phyloP scores from a whole-genome alignment of 75 land plant genomes.

The Pinus albicaulis region DNA sequence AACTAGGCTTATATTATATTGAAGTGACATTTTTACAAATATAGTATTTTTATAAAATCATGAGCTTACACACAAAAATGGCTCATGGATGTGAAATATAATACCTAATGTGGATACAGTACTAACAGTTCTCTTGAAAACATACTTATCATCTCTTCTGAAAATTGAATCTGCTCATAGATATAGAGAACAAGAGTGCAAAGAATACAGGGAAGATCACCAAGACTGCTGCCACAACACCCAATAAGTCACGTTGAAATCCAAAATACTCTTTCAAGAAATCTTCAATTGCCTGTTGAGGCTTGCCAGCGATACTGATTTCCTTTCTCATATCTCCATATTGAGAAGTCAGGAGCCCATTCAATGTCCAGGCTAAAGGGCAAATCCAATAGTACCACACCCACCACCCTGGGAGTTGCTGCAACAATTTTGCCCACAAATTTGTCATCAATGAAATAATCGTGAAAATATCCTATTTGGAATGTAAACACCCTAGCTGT shows the following conservation, averaged over 20 bases:
- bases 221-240: constrained; percentile 37
- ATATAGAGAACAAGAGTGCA: constrained; percentile 42
- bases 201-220: constrained; percentile 32
- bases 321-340: constrained; percentile 42
- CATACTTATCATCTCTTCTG: constrained; percentile 39
- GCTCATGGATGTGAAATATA: too few relatives aligned
- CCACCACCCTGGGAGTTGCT: constrained; percentile 80
- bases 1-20: too few relatives aligned
- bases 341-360: constrained; percentile 65
- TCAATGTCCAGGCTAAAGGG: constrained; percentile 62
- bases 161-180: constrained; percentile 47
- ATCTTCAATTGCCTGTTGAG: constrained; percentile 13
- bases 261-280: constrained; percentile 48
- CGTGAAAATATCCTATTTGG: neutral
- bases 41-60: too few relatives aligned
- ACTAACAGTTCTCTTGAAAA: too few relatives aligned
- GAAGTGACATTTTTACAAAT: too few relatives aligned
- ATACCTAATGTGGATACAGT: too few relatives aligned
- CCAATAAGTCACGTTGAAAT: constrained; percentile 38
- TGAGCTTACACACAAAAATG: too few relatives aligned
- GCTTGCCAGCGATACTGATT: constrained; percentile 24
- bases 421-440: constrained; percentile 6
- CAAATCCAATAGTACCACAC: constrained; percentile 73
- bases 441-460: neutral
- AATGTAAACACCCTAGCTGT: too few relatives aligned